A percentile compares a stretch with the other conserved stretches of the same genome.
Conservation (phyloP, 2,329 filamentous ascomycete species). For the Fusarium sp. region DNA sequence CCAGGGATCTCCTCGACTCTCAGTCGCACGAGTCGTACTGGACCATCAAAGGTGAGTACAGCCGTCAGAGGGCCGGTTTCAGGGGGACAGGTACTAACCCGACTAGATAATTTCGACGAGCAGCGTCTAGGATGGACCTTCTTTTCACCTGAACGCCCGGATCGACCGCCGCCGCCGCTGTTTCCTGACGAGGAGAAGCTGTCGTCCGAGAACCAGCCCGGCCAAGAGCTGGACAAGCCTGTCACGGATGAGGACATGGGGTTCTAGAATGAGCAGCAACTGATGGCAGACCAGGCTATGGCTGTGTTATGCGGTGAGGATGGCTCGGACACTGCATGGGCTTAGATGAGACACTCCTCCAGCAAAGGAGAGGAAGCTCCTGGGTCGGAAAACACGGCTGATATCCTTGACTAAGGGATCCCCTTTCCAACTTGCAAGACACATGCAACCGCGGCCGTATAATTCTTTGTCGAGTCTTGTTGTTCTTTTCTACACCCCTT, state of each 20-base stretch:
- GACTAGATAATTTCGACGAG: slow-evolving; percentile 2
- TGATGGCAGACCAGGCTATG: background rate
- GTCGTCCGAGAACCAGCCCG: background rate
- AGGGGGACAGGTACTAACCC: slow-evolving; percentile 3
- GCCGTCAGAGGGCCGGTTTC: background rate
- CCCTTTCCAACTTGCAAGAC: slow-evolving; percentile 1
- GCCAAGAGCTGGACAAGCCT: background rate
- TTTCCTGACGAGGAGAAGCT: background rate
- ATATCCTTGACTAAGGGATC: slow-evolving; percentile 1
- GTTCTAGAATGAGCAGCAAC: background rate
- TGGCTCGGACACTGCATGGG: background rate
- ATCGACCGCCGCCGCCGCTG: slow-evolving; percentile 15
- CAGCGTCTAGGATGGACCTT: background rate
- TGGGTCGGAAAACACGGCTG: background rate
- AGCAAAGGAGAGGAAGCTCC: background rate
- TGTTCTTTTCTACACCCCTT: slow-evolving; percentile 19
- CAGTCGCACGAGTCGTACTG: slow-evolving; percentile 25
- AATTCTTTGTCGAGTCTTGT: background rate
- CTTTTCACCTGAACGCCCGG: background rate
- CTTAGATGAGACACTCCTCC: background rate
- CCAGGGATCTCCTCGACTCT: slow-evolving; percentile 19
- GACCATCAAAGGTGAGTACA: slow-evolving; percentile 14
- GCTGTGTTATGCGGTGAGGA: background rate
- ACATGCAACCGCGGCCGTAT: slow-evolving; percentile 20
- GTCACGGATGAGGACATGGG: background rate